These are phyloP conservation scores for Haplosporangium gracile DNA, from an alignment of 192 early-diverging fungal species.

Conservation along the genomic window DNA sequence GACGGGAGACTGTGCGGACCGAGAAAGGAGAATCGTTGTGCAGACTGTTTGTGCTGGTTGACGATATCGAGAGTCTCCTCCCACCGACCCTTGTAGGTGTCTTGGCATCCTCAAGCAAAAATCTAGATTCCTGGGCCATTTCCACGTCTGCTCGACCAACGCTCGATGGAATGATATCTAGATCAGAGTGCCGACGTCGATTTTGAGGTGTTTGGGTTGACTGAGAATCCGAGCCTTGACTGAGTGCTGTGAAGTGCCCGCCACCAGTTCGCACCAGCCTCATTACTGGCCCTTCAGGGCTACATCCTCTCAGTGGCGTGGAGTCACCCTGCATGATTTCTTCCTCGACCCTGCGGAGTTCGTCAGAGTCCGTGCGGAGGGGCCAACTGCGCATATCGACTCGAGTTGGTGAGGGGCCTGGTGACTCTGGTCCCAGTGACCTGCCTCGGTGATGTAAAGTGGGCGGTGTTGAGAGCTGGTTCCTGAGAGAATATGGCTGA, in stretches of 20 bases:
- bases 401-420: neutral
- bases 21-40: neutral
- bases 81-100: neutral
- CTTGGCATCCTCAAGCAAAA: neutral
- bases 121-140: neutral
- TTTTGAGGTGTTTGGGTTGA: neutral
- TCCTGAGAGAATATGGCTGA: neutral
- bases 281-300: neutral
- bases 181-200: neutral
- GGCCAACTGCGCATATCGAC: neutral
- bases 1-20: neutral
- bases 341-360: neutral
- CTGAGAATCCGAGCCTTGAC: neutral
- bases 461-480: slow-evolving; percentile 3
- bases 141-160: neutral
- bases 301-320: neutral
- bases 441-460: slow-evolving; percentile 8
- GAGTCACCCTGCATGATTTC: neutral
- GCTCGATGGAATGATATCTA: neutral
- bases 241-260: neutral
- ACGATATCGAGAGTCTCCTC: slow-evolving; percentile 25
- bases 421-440: slow-evolving; percentile 13
- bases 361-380: neutral
- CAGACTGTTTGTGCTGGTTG: slow-evolving; percentile 6
- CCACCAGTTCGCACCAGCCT: neutral